These are phyloP conservation scores for Diversispora eburnea DNA, from an alignment of 192 early-diverging fungal genomes.

Conservation along the genomic window DNA sequence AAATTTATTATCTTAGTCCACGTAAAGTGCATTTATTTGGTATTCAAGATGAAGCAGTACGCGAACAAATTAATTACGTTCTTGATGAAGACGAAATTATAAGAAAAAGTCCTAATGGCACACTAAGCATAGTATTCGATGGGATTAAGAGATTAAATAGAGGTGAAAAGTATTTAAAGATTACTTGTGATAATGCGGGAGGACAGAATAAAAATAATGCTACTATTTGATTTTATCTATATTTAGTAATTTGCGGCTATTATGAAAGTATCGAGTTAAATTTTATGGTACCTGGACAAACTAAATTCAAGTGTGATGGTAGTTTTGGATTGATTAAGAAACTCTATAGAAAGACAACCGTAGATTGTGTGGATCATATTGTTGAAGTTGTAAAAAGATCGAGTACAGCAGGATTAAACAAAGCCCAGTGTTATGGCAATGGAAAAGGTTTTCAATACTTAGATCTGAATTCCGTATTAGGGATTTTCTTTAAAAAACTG, in stretches of 20 bases:
- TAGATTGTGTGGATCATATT: neutral
- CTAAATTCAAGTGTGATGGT: no score
- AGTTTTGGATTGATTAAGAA: no score
- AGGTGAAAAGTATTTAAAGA: constrained; percentile 23
- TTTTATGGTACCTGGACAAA: neutral
- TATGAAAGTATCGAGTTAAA: constrained; percentile 21
- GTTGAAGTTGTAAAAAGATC: neutral
- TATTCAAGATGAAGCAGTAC: constrained; percentile 25
- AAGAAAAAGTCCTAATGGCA: constrained; percentile 15
- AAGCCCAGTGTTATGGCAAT: neutral
- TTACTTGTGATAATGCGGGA: constrained; percentile 26
- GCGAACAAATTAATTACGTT: constrained; percentile 26
- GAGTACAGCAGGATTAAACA: neutral
- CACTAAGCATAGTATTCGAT: constrained; percentile 18
- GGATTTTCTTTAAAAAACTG: no score
- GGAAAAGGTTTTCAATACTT: no score
- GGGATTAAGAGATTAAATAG: constrained; percentile 20
- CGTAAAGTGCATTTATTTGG: constrained; percentile 29
- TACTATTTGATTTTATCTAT: neutral
- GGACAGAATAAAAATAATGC: constrained; percentile 21
- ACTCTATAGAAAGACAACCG: no score
- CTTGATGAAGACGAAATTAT: constrained; percentile 22
- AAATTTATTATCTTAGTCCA: constrained; percentile 14
- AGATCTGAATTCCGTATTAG: no score
- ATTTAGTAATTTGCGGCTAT: constrained; percentile 14